Percentiles rank a stretch among this genome's conserved stretches.
Conservation (phyloP, 306 rosid species). For the Heteromeles arbutifolia region DNA sequence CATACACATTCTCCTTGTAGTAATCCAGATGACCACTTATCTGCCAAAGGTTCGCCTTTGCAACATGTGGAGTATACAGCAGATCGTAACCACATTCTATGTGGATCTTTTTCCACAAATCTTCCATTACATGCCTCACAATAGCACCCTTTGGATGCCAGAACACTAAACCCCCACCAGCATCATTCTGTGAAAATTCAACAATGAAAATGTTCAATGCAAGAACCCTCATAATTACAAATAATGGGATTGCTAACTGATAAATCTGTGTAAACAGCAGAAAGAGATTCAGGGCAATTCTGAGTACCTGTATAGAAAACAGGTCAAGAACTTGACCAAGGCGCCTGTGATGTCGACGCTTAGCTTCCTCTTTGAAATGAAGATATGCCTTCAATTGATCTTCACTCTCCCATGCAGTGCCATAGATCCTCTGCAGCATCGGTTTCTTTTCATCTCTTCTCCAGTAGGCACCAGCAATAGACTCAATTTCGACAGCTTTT, state of each 20-base stretch:
- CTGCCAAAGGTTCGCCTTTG: constrained; percentile 96
- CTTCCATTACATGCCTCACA: constrained; percentile 83
- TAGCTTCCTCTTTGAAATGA: constrained; percentile 96
- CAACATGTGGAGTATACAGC: constrained; percentile 92
- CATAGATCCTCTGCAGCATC: constrained; percentile 95
- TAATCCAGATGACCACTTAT: constrained; percentile 94
- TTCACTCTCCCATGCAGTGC: constrained; percentile 96
- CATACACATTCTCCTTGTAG: constrained; percentile 86
- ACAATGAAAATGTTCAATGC: constrained; percentile 18
- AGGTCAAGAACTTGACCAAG: constrained; percentile 95
- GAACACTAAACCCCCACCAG: constrained; percentile 96
- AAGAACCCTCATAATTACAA: constrained; percentile 4
- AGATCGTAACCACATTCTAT: constrained; percentile 75
- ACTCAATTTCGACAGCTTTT: constrained; percentile 89
- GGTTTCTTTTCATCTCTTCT: constrained; percentile 92
- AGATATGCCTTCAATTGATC: constrained; percentile 81
- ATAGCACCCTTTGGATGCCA: constrained; percentile 99
- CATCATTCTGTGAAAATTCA: constrained; percentile 63
- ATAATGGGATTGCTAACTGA: neutral
- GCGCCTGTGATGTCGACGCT: constrained; percentile 91
- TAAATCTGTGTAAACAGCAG: constrained; percentile 10
- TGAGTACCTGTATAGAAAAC: constrained; percentile 82
- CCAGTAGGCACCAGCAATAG: constrained; percentile 99
- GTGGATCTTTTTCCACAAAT: constrained; percentile 79
- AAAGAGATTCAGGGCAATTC: constrained; percentile 3